Evolutionary conservation across 805 yeast species (phyloP), one percentile per base, ranked within the genome.

Genomic region (Kurtzmaniella fragi): DNA sequence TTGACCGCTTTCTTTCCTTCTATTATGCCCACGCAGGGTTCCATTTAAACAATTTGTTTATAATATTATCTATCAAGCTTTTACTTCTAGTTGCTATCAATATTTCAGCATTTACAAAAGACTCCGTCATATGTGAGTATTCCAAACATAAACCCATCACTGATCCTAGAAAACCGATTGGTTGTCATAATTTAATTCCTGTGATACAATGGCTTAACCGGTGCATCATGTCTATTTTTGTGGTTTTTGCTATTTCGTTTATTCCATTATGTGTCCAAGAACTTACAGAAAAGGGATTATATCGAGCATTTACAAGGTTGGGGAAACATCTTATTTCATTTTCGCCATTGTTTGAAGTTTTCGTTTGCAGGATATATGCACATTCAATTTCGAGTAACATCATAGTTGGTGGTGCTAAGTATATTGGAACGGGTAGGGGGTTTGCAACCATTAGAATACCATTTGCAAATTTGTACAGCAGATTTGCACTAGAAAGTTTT

Each of bases 11-110:
- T 72, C 71, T 84, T 47, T 81, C 91, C 8, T 84, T 84, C 70
- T 84, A 82, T 68, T 84, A 82, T 62, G 95, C 91, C 13, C 95
- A 84, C 61, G 81, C 88, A 44, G 95, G 95, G 62, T 84, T 84
- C 75, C 95, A 84, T 61, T 71, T 84, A 62, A 84, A 84, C 61
- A 84, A 84, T 59, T 70, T 82, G 58, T 83, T 84, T 62, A 84
- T 84, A 66, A 84, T 81, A 53, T 60, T 84, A 48, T 84, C 93
- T 16, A 70, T 84, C 48, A 87, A 84, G 61, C 54, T 82, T 53
- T 84, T 84, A 56, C 73, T 82, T 69, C 65, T 84, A 53, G 80
- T 86, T 16, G 67, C 80, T 50, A 78, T 82, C 27, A 84, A 84
- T 62, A 64, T 84, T 63, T 82, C 81, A 46, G 64, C 89, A n/a